These are phyloP conservation scores for Trichoderma endophyticum DNA, from an alignment of 2,329 filamentous ascomycete species.

Conservation along the genomic window DNA sequence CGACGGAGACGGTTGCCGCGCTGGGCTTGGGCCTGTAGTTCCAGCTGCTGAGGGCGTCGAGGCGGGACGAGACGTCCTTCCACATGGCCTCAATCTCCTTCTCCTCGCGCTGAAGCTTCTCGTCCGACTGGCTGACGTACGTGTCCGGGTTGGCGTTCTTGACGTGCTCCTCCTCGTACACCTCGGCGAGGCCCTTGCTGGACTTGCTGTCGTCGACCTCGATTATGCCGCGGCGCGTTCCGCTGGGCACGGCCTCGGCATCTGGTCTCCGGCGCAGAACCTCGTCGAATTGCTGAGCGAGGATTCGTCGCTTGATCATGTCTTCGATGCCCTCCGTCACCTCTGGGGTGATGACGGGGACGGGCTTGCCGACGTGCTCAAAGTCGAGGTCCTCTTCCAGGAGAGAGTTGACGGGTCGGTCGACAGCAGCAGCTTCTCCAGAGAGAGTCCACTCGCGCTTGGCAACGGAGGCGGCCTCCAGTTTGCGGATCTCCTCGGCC, in stretches of 20 bases:
- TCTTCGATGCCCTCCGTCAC: slow-evolving; percentile 88
- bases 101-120: slow-evolving; percentile 79
- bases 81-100: slow-evolving; percentile 79
- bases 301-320: slow-evolving; percentile 88
- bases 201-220: slow-evolving; percentile 84
- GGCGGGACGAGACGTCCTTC: slow-evolving; percentile 72
- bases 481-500: slow-evolving; percentile 81
- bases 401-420: slow-evolving; percentile 85
- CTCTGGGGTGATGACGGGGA: slow-evolving; percentile 90
- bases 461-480: slow-evolving; percentile 84
- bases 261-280: slow-evolving; percentile 79
- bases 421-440: slow-evolving; percentile 79
- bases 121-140: slow-evolving; percentile 77
- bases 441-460: slow-evolving; percentile 88
- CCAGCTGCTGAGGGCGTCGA: slow-evolving; percentile 89
- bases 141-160: slow-evolving; percentile 71
- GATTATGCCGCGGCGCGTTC: slow-evolving; percentile 66
- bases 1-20: slow-evolving; percentile 77
- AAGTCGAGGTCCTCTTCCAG: slow-evolving; percentile 95
- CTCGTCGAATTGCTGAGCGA: slow-evolving; percentile 89
- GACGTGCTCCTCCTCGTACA: slow-evolving; percentile 92
- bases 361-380: slow-evolving; percentile 89
- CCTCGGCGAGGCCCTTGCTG: slow-evolving; percentile 82
- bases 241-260: slow-evolving; percentile 58
- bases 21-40: slow-evolving; percentile 90